These are phyloP conservation scores for Aphanomyces astaci DNA, from an alignment of 352 stramenopile species.

Conservation along the genomic window DNA sequence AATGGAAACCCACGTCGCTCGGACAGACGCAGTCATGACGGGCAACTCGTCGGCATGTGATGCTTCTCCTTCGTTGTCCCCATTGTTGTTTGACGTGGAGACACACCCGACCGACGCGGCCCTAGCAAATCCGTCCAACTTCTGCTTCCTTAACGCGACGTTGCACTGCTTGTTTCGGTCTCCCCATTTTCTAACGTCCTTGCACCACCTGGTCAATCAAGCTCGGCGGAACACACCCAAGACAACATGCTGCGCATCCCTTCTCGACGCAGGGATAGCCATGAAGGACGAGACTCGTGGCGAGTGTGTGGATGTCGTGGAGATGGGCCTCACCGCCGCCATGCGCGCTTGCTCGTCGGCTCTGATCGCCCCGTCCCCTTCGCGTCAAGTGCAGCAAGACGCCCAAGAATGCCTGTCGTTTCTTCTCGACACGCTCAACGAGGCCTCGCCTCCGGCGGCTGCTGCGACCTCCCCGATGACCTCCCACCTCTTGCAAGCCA, in stretches of 20 bases:
- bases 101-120: constrained; percentile 8
- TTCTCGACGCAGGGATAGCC: not conserved
- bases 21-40: not conserved
- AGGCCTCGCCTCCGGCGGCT: constrained; percentile 33
- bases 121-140: constrained; percentile 14
- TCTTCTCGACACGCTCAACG: constrained; percentile 58
- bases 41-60: not conserved
- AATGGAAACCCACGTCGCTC: not conserved
- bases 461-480: constrained; percentile 27
- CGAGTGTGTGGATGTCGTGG: not conserved
- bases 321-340: not conserved
- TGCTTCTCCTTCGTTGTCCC: not conserved
- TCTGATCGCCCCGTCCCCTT: not conserved
- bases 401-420: constrained; percentile 71
- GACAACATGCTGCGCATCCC: not conserved
- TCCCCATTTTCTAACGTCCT: not conserved
- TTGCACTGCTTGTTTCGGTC: constrained; percentile 16
- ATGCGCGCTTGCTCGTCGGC: not conserved
- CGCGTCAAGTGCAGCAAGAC: constrained; percentile 68
- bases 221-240: not conserved
- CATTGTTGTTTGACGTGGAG: constrained; percentile 5
- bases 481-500: constrained; percentile 28
- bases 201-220: not conserved
- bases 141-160: constrained; percentile 23
- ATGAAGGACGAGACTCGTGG: constrained; percentile 12